Evolutionary conservation across 192 early-diverging fungal species (phyloP).

Genomic region (Martensiomyces pterosporus): DNA sequence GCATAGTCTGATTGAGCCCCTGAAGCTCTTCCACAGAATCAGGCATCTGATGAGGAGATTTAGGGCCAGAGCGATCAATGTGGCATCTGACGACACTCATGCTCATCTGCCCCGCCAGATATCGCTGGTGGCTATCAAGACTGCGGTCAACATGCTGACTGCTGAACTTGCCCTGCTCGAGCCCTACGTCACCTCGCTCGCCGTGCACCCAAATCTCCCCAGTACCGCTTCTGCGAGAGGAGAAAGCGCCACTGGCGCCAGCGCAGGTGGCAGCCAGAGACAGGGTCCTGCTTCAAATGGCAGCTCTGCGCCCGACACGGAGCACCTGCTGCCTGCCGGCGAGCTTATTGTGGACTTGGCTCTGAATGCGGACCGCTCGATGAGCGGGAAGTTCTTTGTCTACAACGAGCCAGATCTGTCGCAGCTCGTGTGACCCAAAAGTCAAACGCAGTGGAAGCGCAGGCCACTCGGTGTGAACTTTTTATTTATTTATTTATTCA

Average conservation of each 20-base stretch:
- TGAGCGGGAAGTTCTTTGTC: slow-evolving; percentile 28
- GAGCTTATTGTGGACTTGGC: slow-evolving; percentile 28
- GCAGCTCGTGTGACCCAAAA: too few species aligned
- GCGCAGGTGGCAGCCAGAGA: too few species aligned
- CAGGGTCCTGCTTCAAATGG: background rate
- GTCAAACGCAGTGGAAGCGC: too few species aligned
- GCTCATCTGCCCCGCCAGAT: slow-evolving; percentile 10
- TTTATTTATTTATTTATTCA: too few species aligned
- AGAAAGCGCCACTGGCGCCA: background rate
- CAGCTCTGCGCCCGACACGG: background rate
- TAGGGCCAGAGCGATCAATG: slow-evolving; percentile 14
- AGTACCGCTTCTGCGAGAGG: background rate
- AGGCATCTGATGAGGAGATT: slow-evolving; percentile 7
- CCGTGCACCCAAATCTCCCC: slow-evolving; percentile 22
- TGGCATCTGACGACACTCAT: slow-evolving; percentile 21
- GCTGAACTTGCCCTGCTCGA: slow-evolving; percentile 34
- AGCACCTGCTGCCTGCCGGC: slow-evolving; percentile 17
- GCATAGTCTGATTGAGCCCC: slow-evolving; percentile 7
- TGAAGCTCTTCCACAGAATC: slow-evolving; percentile 18
- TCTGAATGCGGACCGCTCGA: slow-evolving; percentile 20
- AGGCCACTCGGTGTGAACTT: too few species aligned
- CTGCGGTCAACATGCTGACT: slow-evolving; percentile 31
- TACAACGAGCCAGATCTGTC: slow-evolving; percentile 29
- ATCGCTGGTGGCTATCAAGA: slow-evolving; percentile 30
- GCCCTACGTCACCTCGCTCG: slow-evolving; percentile 17